Evolutionary conservation across 2,329 filamentous ascomycete species (phyloP).

Genomic region (Polychaeton citri): DNA sequence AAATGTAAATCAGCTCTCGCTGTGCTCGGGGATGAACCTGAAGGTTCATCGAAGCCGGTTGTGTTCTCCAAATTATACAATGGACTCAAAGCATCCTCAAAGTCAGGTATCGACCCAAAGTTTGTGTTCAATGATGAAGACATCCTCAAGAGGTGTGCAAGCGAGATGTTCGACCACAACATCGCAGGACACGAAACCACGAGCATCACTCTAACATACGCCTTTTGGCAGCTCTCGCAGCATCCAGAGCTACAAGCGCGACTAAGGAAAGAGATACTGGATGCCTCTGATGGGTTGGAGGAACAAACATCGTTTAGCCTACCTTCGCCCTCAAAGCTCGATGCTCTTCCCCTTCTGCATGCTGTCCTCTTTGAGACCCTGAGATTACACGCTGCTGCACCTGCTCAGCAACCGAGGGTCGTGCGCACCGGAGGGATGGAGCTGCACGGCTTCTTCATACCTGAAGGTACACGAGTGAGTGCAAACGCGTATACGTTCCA

Average conservation of each 20-base stretch:
- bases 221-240: constrained; percentile 35
- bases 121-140: constrained; percentile 15
- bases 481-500: constrained; percentile 30
- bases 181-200: constrained; percentile 65
- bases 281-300: background rate
- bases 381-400: constrained; percentile 44
- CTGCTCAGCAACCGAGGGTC: constrained; percentile 44
- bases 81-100: constrained; percentile 20
- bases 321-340: constrained; percentile 11
- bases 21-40: constrained; percentile 11
- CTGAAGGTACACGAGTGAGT: constrained; percentile 24
- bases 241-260: constrained; percentile 6
- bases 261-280: constrained; percentile 7
- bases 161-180: constrained; percentile 59
- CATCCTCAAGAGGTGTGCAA: constrained; percentile 34
- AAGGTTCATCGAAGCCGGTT: constrained; percentile 26
- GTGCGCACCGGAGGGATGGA: constrained; percentile 20
- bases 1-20: constrained; percentile 38
- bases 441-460: constrained; percentile 16
- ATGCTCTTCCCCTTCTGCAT: constrained; percentile 38
- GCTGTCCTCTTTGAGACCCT: constrained; percentile 46
- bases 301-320: background rate
- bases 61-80: constrained; percentile 41
- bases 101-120: background rate
- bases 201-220: constrained; percentile 49